Evolutionary conservation across 139 green algal species (phyloP).

Genomic region (Chlamydomonas sp.): DNA sequence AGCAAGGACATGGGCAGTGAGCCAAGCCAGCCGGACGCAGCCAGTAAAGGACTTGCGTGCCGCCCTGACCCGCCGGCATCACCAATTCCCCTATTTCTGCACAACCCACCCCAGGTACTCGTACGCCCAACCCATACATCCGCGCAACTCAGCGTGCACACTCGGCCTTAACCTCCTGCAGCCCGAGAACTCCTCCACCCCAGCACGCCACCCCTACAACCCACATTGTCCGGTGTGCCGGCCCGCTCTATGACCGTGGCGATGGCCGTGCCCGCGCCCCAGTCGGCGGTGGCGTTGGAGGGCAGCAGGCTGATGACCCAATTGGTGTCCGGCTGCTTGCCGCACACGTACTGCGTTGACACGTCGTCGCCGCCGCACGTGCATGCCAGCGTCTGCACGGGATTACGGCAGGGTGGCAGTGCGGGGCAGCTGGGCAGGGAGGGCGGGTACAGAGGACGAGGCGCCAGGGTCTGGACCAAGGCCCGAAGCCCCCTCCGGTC

Average conservation of each 20-base stretch:
- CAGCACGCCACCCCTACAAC: background rate
- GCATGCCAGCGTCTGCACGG: constrained; percentile 54
- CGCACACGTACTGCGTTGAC: constrained; percentile 61
- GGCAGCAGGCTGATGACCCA: constrained; percentile 55
- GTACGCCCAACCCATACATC: no score
- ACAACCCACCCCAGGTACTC: no score
- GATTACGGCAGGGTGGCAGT: constrained; percentile 29
- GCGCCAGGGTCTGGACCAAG: background rate
- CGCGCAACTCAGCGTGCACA: no score
- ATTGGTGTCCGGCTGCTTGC: constrained; percentile 65
- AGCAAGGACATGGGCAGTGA: background rate
- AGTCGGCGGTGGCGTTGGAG: constrained; percentile 36
- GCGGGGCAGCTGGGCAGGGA: background rate
- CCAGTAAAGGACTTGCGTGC: no score
- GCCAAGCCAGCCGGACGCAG: background rate
- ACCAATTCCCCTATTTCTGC: no score
- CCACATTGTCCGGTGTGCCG: constrained; percentile 45
- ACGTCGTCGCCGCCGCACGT: constrained; percentile 59
- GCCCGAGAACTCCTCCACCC: background rate
- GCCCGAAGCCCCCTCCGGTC: background rate
- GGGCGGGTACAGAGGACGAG: background rate
- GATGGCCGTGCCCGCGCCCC: constrained; percentile 36
- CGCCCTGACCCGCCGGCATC: no score
- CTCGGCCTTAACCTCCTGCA: background rate
- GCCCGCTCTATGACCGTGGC: constrained; percentile 54